Conservation (phyloP, 805 yeast species). For the Kodamaea jinghongensis region DNA sequence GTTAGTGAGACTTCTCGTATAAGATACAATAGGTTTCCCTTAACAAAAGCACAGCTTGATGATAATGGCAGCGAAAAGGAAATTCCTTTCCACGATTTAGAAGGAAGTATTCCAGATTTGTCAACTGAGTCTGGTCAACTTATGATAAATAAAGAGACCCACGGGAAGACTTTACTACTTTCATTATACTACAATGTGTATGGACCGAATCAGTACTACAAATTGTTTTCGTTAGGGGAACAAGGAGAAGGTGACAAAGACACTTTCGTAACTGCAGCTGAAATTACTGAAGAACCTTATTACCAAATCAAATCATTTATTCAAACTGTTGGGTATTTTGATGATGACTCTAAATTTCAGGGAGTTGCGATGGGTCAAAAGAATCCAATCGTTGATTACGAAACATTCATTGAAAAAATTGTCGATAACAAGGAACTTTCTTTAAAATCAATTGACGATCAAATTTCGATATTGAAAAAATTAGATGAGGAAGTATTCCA, state of each 20-base stretch:
- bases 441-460: conserved; percentile 18
- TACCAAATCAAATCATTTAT: conserved; percentile 40
- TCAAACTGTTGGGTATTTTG: conserved; percentile 29
- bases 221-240: conserved; percentile 55
- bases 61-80: conserved; percentile 12
- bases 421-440: conserved; percentile 9
- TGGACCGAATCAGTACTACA: conserved; percentile 61
- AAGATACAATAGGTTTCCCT: conserved; percentile 24
- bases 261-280: conserved; percentile 20
- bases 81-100: conserved; percentile 58
- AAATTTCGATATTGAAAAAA: conserved; percentile 22
- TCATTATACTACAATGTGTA: conserved; percentile 64
- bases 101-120: conserved; percentile 66
- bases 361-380: conserved; percentile 30
- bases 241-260: conserved; percentile 27
- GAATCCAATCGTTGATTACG: conserved; percentile 13
- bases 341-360: conserved; percentile 20
- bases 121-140: conserved; percentile 72
- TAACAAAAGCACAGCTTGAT: conserved; percentile 10
- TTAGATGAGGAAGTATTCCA: conserved; percentile 18
- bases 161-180: conserved; percentile 54
- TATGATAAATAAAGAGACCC: conserved; percentile 54
- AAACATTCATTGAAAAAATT: conserved; percentile 6
- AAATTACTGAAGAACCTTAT: conserved; percentile 13
- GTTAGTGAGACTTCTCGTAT: conserved; percentile 30